Evolutionary conservation across 257 asterid species (phyloP), one percentile per base, ranked within the genome.

Genomic region (Schizonepeta tenuifolia): DNA sequence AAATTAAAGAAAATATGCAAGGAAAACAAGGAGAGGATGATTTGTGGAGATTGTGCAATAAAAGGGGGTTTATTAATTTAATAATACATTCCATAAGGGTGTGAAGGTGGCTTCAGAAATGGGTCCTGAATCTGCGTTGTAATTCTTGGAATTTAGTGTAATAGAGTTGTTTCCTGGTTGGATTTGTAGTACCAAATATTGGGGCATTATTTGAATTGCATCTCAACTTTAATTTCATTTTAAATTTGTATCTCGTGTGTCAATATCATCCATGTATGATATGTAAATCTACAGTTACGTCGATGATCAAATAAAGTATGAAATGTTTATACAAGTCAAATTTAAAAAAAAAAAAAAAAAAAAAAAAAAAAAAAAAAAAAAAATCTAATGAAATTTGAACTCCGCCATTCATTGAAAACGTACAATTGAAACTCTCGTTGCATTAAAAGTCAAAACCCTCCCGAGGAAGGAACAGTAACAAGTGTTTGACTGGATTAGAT

Each of bases 41-140:
- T 9, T 49, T 70, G 43, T 35, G 43, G 26, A 69, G 67, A 62
- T 51, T 59, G 60, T 20, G 47, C 1, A 13, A 9, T 8, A 57
- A 28, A 24, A 15, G 12, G 33, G 57, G 2, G 18, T 47, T 24
- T 56, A 15, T 7, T 31, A 11, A 47, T 59, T 14, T 44, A 22
- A 50, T 40, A 20, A 36, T 14, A 35, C 21, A 28, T 67, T 59
- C 46, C 33, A 50, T 4, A 50, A 43, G 43, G 65, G 46, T 17
- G 46, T 18, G 11, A 17, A 68, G 18, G 70, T 63, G 66, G 60
- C 44, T 31, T 75, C 71, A 62, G 20, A 66, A 70, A 65, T 69
- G 78, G 80, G 80, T 33, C 78, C 82, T 44, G 20, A 35, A 66
- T 65, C 22, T 74, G 85, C 63, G 85, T 66, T 81, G 85, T 61